phyloP scores from a whole-genome alignment of 164 flowering plant genomes.

The Magnolia kwangsiensis region DNA sequence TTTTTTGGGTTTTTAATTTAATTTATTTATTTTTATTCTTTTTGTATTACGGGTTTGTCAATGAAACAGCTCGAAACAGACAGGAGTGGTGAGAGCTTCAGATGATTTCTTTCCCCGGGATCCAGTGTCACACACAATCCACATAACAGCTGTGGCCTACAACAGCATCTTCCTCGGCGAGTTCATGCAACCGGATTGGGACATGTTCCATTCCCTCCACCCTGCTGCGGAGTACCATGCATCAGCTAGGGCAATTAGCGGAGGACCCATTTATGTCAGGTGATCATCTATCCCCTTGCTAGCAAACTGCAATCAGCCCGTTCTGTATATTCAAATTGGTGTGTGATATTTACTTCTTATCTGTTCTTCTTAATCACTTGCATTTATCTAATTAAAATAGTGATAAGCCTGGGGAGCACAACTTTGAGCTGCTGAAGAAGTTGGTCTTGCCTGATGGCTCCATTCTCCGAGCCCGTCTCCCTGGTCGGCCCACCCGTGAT shows the following conservation, averaged over 20 bases:
- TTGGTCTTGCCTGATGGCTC: constrained; percentile 94
- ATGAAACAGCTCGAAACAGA: constrained; percentile 72
- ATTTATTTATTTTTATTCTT: background rate
- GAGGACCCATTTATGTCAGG: constrained; percentile 94
- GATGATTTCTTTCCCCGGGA: constrained; percentile 95
- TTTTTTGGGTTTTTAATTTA: background rate
- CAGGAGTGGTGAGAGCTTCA: constrained; percentile 88
- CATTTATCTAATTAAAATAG: constrained; percentile 29
- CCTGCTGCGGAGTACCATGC: constrained; percentile 93
- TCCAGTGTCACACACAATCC: constrained; percentile 90
- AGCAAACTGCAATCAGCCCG: background rate
- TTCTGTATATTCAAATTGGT: background rate
- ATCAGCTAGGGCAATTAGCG: constrained; percentile 94
- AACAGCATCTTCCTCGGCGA: constrained; percentile 91
- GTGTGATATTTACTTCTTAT: background rate
- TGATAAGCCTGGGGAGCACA: constrained; percentile 94
- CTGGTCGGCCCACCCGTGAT: constrained; percentile 84
- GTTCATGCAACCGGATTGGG: constrained; percentile 97
- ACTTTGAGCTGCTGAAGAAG: constrained; percentile 78
- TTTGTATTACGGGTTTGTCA: background rate
- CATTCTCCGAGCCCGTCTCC: constrained; percentile 71
- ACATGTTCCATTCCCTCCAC: constrained; percentile 96
- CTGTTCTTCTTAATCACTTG: background rate
- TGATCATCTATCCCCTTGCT: constrained; percentile 10
- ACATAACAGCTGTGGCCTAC: constrained; percentile 91